Evolutionary conservation across 257 asterid species (phyloP), one percentile per base, ranked within the genome.

Genomic region (Nicotiana otophora): DNA sequence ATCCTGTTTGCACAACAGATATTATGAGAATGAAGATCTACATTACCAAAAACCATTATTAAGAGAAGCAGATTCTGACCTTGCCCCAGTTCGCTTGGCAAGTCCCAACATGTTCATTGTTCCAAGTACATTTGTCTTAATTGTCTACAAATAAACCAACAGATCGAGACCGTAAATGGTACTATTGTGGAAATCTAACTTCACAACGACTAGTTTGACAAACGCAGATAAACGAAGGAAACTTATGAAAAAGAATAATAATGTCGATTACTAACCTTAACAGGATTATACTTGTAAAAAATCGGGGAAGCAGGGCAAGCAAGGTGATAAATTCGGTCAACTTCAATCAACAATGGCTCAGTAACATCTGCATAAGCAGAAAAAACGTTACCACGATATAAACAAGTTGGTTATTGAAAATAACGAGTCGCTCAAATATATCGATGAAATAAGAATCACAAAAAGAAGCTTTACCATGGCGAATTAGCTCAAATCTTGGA

Each of bases 241-340:
- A 51, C 61, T 69, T 55, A 23, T 23, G 60, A 36, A 5, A 67
- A n/a, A 77, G 57, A 10, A 11, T 20, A 1, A 33, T 58, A 20
- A 42, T 55, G 36, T 28, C 19, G 8, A 78, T 26, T 23, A 80
- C 91, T 10, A 75, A 90, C 98, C 95, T 95, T 95, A 70, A 95
- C 99, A 69, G 99, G 99, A 82, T 95, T 95, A 89, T 95, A 90
- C 83, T 95, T 95, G 91, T 95, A 95, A 83, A 93, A 94, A 63
- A 95, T 92, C 10, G 98, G 99, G 83, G 98, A 95, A 62, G 99
- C 99, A 70, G 99, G 99, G 60, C 99, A 95, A 84, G 99, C 99
- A 85, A 95, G 99, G 88, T 95, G 99, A 89, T 93, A 95, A 78
- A 95, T 95, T 72, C 86, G 93, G 86, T 95, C 99, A 84, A 93